Evolutionary conservation across 495 filamentous ascomycete genomes (phyloP), one percentile per base, ranked within the genome.

Genomic region (Penicillium canescens): DNA sequence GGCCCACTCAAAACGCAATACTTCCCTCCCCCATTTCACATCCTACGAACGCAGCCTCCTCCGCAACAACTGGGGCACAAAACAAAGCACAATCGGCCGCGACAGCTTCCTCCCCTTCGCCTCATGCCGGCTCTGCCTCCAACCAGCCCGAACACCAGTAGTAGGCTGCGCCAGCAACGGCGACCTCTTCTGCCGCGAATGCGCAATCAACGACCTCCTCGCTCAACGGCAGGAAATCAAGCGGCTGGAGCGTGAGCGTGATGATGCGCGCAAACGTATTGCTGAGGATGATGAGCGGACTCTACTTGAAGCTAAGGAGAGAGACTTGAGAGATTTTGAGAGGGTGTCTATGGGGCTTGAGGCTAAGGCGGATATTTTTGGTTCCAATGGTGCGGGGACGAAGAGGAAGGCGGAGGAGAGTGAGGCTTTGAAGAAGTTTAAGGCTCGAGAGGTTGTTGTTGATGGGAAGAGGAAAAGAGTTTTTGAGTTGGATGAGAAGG

Each of bases 101-200:
- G 94, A 98, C 64, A 93, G 89, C 52, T 98, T 95, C 77, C 86
- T 98, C 18, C 85, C 91, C 9, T 96, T 98, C 73, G 91, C 85
- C 34, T 91, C 89, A 6, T 98, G 94, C 74, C 84, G 85, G 46
- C 81, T 98, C 14, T 98, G 94, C 57, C 84, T 98, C 2, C 86
- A 92, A 61, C 85, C 90, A 5, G 88, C 92, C 18, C 85, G 86
- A 14, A 79, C 89, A 26, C 94, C 94, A 0, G 92, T 97, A 12
- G 92, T 98, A 18, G 78, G 81, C 28, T 88, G 85, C 63, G 69
- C 84, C 28, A 80, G 81, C 0, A 83, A 88, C 54, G 94, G 93
- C 44, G 92, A 98, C 67, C 80, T 98, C n/a, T 98, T 98, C 74
- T 98, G 94, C 64, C 83, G 91, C 52, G 94, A 98, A 70, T 98